Evolutionary conservation across 352 stramenopile species (phyloP).

Genomic region (Pseudoperonospora humuli): DNA sequence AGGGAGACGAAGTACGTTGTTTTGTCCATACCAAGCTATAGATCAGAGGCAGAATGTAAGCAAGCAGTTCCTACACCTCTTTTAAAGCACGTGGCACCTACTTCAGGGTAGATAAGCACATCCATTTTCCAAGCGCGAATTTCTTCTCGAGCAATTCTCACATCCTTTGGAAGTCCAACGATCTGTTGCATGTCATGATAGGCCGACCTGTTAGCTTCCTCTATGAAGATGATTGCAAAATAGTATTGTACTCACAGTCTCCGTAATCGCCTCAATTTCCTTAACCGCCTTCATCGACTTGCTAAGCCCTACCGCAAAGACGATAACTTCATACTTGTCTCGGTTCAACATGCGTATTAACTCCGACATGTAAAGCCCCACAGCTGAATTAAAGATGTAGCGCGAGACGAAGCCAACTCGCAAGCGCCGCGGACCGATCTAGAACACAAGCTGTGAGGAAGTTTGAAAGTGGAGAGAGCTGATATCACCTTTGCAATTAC

Average conservation of each 20-base stretch:
- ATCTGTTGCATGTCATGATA: constrained; percentile 26
- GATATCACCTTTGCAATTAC: neutral
- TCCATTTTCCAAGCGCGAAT: constrained; percentile 47
- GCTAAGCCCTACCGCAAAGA: constrained; percentile 55
- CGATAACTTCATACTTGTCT: constrained; percentile 60
- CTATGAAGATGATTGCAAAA: neutral
- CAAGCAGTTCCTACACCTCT: neutral
- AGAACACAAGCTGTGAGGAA: constrained; percentile 2
- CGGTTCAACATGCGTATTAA: constrained; percentile 46
- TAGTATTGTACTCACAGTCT: constrained; percentile 14
- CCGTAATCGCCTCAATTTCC: constrained; percentile 42
- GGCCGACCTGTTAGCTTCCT: neutral
- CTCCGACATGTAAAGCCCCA: constrained; percentile 57
- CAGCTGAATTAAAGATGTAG: constrained; percentile 41
- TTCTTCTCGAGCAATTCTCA: constrained; percentile 34
- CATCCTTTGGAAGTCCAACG: constrained; percentile 41
- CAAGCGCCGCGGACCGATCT: constrained; percentile 30
- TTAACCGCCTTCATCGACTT: constrained; percentile 43
- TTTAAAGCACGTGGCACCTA: constrained; percentile 11
- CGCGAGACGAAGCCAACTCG: constrained; percentile 63
- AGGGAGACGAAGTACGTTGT: constrained; percentile 72
- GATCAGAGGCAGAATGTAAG: constrained; percentile 3
- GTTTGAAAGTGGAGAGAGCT: neutral
- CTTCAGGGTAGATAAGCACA: constrained; percentile 66
- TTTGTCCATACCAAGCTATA: constrained; percentile 68